Percentiles rank a stretch among this genome's conserved stretches.
Evolutionary conservation across 768 basidiomycete genomes (phyloP).

Genomic region (Antrodiella citrinella): DNA sequence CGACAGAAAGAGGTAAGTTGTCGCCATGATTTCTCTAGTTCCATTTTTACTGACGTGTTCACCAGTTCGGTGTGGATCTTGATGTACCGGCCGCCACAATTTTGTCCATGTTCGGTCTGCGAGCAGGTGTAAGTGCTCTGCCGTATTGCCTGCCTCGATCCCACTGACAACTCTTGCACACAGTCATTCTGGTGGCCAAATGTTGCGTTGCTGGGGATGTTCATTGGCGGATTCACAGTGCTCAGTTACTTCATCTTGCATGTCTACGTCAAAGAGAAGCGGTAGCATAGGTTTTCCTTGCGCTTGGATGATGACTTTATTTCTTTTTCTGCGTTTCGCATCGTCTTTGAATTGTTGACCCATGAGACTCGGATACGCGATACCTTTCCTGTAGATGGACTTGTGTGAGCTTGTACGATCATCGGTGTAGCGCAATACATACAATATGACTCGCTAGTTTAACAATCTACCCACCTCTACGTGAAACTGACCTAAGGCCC

Average conservation of each 20-base stretch:
- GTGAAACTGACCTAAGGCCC: no score
- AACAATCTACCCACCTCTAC: no score
- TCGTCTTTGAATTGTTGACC: no score
- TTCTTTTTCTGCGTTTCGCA: no score
- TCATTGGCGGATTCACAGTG: constrained; percentile 74
- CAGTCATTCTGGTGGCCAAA: constrained; percentile 99
- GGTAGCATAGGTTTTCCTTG: constrained; percentile 21
- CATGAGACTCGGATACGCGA: no score
- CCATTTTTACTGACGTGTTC: constrained; percentile 1
- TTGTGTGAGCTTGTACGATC: no score
- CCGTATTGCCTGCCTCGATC: neutral
- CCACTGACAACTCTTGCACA: neutral
- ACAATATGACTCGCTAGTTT: no score
- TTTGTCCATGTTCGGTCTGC: constrained; percentile 87
- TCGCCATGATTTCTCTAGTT: neutral
- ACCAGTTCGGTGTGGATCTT: constrained; percentile 90
- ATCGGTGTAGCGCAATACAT: no score
- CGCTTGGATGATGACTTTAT: neutral
- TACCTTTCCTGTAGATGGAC: no score
- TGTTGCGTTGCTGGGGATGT: constrained; percentile 74
- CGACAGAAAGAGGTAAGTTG: constrained; percentile 76
- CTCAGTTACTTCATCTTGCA: constrained; percentile 76
- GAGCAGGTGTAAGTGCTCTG: constrained; percentile 57
- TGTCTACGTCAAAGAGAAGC: constrained; percentile 80
- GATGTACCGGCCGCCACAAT: constrained; percentile 96